Evolutionary conservation across 192 early-diverging fungal species (phyloP).

Genomic region (Jimgerdemannia lactiflua): DNA sequence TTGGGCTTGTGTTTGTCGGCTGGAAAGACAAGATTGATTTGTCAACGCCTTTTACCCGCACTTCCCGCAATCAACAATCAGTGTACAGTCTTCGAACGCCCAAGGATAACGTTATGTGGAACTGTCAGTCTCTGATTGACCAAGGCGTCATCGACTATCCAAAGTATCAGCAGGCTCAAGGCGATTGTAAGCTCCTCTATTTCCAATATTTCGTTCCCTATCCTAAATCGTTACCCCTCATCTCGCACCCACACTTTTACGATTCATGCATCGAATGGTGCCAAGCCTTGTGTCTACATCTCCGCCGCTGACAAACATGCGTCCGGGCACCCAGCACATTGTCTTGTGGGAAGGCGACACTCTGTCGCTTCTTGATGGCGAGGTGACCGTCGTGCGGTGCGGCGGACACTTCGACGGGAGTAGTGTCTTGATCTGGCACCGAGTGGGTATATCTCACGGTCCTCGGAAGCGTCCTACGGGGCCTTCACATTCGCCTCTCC

Average conservation of each 20-base stretch:
- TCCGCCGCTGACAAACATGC: conserved; percentile 18
- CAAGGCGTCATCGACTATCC: conserved; percentile 19
- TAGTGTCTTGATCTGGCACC: conserved; percentile 23
- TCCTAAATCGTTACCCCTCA: background rate
- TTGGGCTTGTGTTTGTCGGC: conserved; percentile 9
- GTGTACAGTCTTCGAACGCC: conserved; percentile 14
- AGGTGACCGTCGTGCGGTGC: conserved; percentile 21
- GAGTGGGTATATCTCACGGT: background rate
- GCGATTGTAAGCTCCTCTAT: conserved; percentile 12
- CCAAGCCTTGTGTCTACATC: conserved; percentile 26
- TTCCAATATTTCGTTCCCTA: background rate
- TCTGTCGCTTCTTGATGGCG: conserved; percentile 24
- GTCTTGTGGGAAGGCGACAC: conserved; percentile 25
- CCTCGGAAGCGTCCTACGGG: too few relatives aligned
- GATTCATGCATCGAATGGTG: conserved; percentile 26
- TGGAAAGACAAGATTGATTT: background rate
- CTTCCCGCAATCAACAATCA: background rate
- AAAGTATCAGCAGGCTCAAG: conserved; percentile 19
- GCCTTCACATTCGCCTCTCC: too few relatives aligned
- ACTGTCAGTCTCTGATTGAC: conserved; percentile 30
- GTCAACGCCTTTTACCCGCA: too few relatives aligned
- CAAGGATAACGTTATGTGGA: conserved; percentile 28
- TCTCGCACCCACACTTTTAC: conserved; percentile 26
- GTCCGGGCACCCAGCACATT: conserved; percentile 15
- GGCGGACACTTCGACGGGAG: conserved; percentile 33